Conservation (phyloP, 75 land plant species). For the Cupressus sempervirens region DNA sequence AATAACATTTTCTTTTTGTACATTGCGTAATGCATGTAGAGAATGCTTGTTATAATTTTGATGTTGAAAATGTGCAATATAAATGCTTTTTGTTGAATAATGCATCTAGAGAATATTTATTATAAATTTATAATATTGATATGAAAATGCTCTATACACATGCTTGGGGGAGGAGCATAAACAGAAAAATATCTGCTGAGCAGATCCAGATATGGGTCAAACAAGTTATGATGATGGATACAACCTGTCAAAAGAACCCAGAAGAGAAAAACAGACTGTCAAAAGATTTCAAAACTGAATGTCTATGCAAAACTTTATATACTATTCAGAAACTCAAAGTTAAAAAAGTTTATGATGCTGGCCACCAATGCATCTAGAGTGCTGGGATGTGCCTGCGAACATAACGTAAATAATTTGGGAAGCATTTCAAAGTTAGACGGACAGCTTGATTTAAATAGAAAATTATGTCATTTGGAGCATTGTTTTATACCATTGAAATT, state of each 20-base stretch:
- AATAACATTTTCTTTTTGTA: neutral
- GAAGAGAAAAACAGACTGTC: too few relatives aligned
- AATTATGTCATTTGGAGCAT: neutral
- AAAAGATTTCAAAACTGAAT: neutral
- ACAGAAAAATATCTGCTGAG: neutral
- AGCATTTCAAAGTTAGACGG: neutral
- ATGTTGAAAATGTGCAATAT: neutral
- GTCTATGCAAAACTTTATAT: neutral
- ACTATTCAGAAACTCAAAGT: neutral
- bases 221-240: neutral
- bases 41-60: neutral
- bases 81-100: neutral
- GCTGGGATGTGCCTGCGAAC: neutral
- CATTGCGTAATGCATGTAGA: neutral
- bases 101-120: neutral
- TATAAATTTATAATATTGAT: neutral
- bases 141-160: neutral
- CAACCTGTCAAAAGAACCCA: neutral
- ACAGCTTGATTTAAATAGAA: neutral
- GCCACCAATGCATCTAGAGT: neutral
- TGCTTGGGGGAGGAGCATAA: neutral
- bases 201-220: neutral
- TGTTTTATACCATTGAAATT: neutral
- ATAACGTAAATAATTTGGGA: neutral
- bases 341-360: neutral